Base-by-base conservation (phyloP, 805 yeast species). In the Jamesozyma piceae region DNA sequence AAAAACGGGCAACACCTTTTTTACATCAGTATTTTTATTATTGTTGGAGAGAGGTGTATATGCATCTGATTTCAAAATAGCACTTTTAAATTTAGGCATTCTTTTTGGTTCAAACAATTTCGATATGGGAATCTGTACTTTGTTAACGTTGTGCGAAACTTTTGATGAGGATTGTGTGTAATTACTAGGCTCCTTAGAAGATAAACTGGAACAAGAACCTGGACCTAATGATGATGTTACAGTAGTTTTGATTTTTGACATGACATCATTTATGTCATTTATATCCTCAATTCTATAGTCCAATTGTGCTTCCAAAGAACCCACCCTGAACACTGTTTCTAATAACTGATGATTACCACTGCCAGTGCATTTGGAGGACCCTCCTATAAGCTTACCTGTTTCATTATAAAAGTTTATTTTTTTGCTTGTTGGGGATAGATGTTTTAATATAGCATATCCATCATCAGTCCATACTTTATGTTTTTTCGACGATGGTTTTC, bases 391-490 rank as follows among this genome's bases (percentile, higher is more conserved):
- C 43, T 52, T 39, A 43, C 67, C 64, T 21, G 45, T 24, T 10
- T 53, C 58, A 34, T 51, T 50, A 45, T 63, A 51, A 48, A 54
- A 52, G 17, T 48, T 38, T 20, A 67, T 37, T 43, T 50, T 42
- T 38, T 42, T 45, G 13, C 49, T 47, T 14, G 47, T 48, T 15
- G 43, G 14, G 10, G 31, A 2, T 11, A 22, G 46, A 11, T 41
- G 47, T n/a, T 61, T 54, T 2, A 71, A 56, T 0, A 63, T 51
- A 14, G 82, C 64, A 28, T 65, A 62, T 0, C 95, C 97, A 64
- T 92, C 97, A 2, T 95, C 95, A 43, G 86, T 94, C 98, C 98
- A 92, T 0, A 87, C 79, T 58, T 89, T 89, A 60, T 88, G 78
- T 68, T 90, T 87, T 63, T 83, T 86, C 27, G 65, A 69, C 0